Percentiles rank a stretch among this genome's conserved stretches.
Evolutionary conservation across 306 rosid genomes (phyloP).

Genomic region (Corylus avellana): DNA sequence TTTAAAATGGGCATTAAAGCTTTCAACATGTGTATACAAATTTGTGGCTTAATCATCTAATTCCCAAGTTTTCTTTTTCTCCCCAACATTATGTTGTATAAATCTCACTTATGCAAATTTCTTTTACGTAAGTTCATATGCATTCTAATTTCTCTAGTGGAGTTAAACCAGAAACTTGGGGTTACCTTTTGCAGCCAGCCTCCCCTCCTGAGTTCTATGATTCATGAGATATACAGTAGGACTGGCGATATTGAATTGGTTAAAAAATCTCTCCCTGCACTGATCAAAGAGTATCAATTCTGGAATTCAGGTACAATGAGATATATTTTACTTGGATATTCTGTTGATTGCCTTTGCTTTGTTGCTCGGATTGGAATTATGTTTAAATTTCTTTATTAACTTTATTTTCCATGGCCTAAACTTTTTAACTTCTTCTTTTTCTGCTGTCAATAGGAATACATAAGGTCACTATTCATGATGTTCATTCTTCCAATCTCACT

Average conservation of each 20-base stretch:
- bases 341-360: slow-evolving; percentile 2
- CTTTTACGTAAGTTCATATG: not conserved
- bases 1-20: too few species aligned
- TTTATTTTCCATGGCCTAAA: not conserved
- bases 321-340: slow-evolving; percentile 14
- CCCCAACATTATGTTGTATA: not conserved
- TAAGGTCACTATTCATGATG: slow-evolving; percentile 56
- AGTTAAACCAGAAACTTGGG: slow-evolving; percentile 16
- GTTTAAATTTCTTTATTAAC: slow-evolving; percentile 19
- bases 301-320: slow-evolving; percentile 81
- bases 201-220: slow-evolving; percentile 91
- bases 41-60: not conserved
- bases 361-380: slow-evolving; percentile 5
- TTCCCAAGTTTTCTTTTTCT: not conserved
- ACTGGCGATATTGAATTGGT: slow-evolving; percentile 67
- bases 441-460: slow-evolving; percentile 60
- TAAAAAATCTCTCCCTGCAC: slow-evolving; percentile 72
- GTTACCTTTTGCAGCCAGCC: slow-evolving; percentile 76
- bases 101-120: slow-evolving; percentile 4
- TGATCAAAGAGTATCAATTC: slow-evolving; percentile 71
- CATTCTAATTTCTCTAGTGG: not conserved
- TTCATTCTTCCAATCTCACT: slow-evolving; percentile 50
- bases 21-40: too few species aligned
- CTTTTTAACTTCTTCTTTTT: slow-evolving; percentile 18
- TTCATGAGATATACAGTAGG: slow-evolving; percentile 59